These are phyloP conservation scores for Penicillium griseofulvum DNA, from an alignment of 2,329 filamentous ascomycete genomes.

Conservation along the genomic window DNA sequence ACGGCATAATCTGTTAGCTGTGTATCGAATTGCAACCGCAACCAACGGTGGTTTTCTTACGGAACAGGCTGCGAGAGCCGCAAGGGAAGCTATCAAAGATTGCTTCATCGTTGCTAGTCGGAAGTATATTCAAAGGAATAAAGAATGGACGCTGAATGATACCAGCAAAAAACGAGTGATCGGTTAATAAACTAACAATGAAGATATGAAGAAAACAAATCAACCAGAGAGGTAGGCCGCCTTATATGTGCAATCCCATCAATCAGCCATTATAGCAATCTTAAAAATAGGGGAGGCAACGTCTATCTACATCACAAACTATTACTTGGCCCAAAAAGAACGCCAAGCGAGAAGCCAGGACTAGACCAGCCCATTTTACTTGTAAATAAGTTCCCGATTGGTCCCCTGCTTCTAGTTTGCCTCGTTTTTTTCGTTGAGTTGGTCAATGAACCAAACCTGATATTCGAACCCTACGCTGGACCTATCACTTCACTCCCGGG, in stretches of 20 bases:
- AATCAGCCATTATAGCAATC: neutral
- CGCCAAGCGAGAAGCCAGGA: conserved; percentile 2
- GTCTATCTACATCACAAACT: conserved; percentile 12
- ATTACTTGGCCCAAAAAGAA: conserved; percentile 1
- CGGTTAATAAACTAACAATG: conserved; percentile 14
- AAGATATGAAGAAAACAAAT: neutral
- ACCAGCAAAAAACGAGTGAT: conserved; percentile 27
- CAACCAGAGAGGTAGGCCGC: neutral
- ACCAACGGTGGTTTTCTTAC: neutral
- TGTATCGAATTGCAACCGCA: neutral
- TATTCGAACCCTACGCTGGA: neutral
- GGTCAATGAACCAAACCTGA: neutral
- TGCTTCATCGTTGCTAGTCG: conserved; percentile 21
- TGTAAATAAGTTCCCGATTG: conserved; percentile 4
- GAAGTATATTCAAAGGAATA: conserved; percentile 8
- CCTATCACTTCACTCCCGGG: neutral
- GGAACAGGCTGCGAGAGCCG: conserved; percentile 22
- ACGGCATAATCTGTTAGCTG: neutral
- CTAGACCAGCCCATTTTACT: conserved; percentile 13
- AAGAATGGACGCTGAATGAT: conserved; percentile 26
- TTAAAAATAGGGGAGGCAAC: conserved; percentile 9
- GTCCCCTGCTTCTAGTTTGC: neutral
- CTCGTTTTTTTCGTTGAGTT: neutral
- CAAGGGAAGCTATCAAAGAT: conserved; percentile 22
- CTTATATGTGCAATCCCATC: conserved; percentile 3